Conservation (phyloP, 1,284 basidiomycete species). For the Exobasidium rhododendri region DNA sequence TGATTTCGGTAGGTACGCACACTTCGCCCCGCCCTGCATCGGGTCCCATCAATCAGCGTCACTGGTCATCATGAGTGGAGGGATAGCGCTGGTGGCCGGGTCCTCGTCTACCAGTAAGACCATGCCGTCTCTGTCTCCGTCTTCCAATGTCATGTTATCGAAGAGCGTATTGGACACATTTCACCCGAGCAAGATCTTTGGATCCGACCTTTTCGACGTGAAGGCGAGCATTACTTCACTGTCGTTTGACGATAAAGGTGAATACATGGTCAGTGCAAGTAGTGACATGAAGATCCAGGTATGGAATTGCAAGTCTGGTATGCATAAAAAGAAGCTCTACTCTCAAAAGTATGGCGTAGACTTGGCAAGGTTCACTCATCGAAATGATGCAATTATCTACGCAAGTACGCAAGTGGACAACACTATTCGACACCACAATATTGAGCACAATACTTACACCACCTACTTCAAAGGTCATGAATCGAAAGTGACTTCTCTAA, state of each 20-base stretch:
- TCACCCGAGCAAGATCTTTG: background rate
- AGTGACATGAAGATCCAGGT: slow-evolving; percentile 89
- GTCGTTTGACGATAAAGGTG: slow-evolving; percentile 84
- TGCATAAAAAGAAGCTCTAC: slow-evolving; percentile 65
- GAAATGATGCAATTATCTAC: slow-evolving; percentile 76
- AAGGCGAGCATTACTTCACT: slow-evolving; percentile 67
- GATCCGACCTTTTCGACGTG: background rate
- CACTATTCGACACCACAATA: slow-evolving; percentile 86
- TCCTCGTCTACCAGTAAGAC: too few species aligned
- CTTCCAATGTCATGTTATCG: too few species aligned
- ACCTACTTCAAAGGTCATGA: slow-evolving; percentile 95
- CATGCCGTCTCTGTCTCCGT: too few species aligned
- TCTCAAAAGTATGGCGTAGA: slow-evolving; percentile 97
- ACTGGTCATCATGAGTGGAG: too few species aligned
- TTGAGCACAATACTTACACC: slow-evolving; percentile 93
- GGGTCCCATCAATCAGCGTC: too few species aligned
- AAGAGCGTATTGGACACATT: background rate
- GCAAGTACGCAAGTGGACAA: slow-evolving; percentile 95
- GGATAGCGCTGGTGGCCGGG: too few species aligned
- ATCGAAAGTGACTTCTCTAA: slow-evolving; percentile 77
- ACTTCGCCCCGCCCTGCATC: too few species aligned
- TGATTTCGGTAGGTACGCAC: too few species aligned
- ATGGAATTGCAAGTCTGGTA: slow-evolving; percentile 83
- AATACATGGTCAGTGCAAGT: slow-evolving; percentile 77
- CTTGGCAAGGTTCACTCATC: slow-evolving; percentile 89